These are phyloP conservation scores for Saccharomyces cerevisiae DNA, from an alignment of 805 yeast genomes.

Conservation along the genomic window DNA sequence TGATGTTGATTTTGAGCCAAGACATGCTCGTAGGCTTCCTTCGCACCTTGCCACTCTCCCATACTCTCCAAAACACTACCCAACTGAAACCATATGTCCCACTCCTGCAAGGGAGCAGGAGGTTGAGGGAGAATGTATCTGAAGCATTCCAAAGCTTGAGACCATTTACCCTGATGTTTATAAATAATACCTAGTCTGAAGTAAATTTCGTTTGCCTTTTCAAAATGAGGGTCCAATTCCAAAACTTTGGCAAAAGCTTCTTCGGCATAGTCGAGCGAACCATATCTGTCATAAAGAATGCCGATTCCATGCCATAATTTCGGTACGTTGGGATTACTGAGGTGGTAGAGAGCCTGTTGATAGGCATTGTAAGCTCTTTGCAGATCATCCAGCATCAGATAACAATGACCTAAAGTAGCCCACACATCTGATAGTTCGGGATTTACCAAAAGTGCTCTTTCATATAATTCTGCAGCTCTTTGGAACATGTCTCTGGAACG, in stretches of 20 bases:
- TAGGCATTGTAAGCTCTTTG: conserved; percentile 94
- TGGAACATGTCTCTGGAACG: conserved; percentile 84
- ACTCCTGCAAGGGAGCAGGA: conserved; percentile 90
- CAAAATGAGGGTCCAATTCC: conserved; percentile 92
- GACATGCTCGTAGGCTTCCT: conserved; percentile 92
- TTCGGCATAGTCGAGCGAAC: conserved; percentile 93
- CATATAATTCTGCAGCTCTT: conserved; percentile 90
- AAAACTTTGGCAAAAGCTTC: conserved; percentile 95
- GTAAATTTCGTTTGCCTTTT: conserved; percentile 92
- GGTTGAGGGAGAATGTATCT: conserved; percentile 85
- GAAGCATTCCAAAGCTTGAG: conserved; percentile 88
- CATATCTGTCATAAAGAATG: conserved; percentile 90
- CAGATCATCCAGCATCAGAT: conserved; percentile 89
- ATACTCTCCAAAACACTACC: conserved; percentile 93
- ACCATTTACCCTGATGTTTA: conserved; percentile 84
- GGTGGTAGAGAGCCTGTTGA: conserved; percentile 87
- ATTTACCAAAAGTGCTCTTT: conserved; percentile 70
- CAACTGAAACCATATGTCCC: conserved; percentile 97
- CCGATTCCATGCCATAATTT: conserved; percentile 99
- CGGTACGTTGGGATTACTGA: conserved; percentile 91
- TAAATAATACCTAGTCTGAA: conserved; percentile 93
- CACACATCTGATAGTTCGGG: conserved; percentile 93
- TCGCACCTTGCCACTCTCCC: conserved; percentile 83
- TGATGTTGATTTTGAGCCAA: conserved; percentile 84
- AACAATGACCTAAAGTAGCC: conserved; percentile 96